Percentiles rank a stretch among this genome's conserved stretches.
Conservation (phyloP, 192 early-diverging fungal species). For the Rhizoclosmatium globosum region DNA sequence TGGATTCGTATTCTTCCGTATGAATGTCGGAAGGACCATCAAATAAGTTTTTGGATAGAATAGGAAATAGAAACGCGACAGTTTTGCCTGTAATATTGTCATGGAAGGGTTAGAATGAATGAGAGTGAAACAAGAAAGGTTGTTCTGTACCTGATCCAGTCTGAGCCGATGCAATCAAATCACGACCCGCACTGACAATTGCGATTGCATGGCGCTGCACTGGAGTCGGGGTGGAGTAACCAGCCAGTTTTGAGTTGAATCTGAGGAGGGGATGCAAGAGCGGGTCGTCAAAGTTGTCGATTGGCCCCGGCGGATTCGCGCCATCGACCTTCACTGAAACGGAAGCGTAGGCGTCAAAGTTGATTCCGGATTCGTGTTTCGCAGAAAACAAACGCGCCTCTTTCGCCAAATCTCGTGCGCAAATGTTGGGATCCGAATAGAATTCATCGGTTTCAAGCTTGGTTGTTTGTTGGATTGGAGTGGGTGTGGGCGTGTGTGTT, state of each 20-base stretch:
- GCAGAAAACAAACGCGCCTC: background rate
- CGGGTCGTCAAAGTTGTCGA: background rate
- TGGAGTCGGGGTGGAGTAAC: constrained; percentile 4
- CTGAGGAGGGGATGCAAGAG: constrained; percentile 1
- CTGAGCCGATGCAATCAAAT: constrained; percentile 87
- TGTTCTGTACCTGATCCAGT: constrained; percentile 79
- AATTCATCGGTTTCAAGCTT: constrained; percentile 7
- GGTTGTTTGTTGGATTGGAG: background rate
- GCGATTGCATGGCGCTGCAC: constrained; percentile 6
- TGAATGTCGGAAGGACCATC: constrained; percentile 23
- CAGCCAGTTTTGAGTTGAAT: background rate
- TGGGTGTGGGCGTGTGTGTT: background rate
- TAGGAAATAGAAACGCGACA: constrained; percentile 82
- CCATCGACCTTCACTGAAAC: constrained; percentile 2
- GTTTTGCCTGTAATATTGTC: constrained; percentile 63
- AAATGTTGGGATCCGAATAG: background rate
- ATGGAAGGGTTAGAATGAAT: background rate
- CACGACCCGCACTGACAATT: constrained; percentile 59
- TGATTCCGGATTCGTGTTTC: constrained; percentile 2
- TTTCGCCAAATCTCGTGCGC: background rate
- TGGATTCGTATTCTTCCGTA: background rate
- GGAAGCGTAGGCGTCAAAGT: background rate
- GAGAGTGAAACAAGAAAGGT: background rate
- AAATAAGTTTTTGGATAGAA: constrained; percentile 52
- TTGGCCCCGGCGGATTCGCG: background rate